Base-by-base conservation (phyloP, 805 yeast species). In the Millerozyma miso region DNA sequence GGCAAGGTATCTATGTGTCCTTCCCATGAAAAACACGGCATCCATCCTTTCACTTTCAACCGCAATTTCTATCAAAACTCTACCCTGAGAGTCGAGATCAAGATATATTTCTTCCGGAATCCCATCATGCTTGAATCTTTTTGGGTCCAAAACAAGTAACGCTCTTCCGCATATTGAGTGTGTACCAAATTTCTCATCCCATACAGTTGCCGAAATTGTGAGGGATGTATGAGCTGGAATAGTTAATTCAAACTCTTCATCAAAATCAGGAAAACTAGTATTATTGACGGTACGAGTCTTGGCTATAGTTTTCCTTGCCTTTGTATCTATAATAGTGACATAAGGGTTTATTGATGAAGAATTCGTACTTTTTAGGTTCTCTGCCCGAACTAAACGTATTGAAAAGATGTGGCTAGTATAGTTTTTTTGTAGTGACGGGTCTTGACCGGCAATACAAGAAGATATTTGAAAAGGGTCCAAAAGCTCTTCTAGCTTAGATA, bases 41-140 rank as follows among this genome's bases (percentile, higher is more conserved):
- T 90, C 96, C 33, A 77, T 78, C 37, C 81, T 74, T 52, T 90
- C 96, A 40, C 80, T 77, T 55, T 90, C 97, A 50, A 87, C 79
- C 0, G 88, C 81, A 2, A 90, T 69, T 52, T 81, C 81, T 2
- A 89, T 62, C 37, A 76, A 59, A 2, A 93, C 54, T 33, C 79
- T 70, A 0, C 97, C 97, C 46, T 80, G 84, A 1, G 83, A 65
- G 49, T 81, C 86, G 29, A 83, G 60, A 47, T 83, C 84, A 3
- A 81, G 61, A 53, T 73, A 71, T 2, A 76, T 60, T 31, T 81
- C 83, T 50, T 74, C 76, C 0, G 91, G 84, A 6, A 81, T 64
- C 3, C 87, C 91, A 60, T 83, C 85, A 51, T 80, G 83, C 40
- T 74, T 73, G 55, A 78, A 83, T 36, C 76, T 72, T 37, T 67